Percentiles rank a stretch among this genome's conserved stretches.
Conservation (phyloP, 1,284 basidiomycete genomes). For the Irpex sp. region DNA sequence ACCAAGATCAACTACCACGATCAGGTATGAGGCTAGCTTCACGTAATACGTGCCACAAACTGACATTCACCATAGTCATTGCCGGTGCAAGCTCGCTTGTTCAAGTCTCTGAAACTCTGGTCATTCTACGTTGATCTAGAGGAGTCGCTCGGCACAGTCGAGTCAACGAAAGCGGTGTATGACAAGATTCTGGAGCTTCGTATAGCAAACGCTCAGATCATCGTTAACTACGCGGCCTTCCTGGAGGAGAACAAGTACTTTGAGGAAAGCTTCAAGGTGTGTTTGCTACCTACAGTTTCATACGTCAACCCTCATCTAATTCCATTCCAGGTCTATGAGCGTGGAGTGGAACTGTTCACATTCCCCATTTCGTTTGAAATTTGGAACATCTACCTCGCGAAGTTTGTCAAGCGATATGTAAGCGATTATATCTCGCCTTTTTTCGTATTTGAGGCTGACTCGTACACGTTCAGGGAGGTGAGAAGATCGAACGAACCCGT, state of each 20-base stretch:
- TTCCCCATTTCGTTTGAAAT: slow-evolving; percentile 98
- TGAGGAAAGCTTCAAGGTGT: slow-evolving; percentile 95
- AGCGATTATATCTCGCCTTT: slow-evolving; percentile 26
- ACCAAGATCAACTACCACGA: slow-evolving; percentile 93
- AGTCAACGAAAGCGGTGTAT: slow-evolving; percentile 89
- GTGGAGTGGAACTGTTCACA: slow-evolving; percentile 95
- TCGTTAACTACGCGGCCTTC: slow-evolving; percentile 96
- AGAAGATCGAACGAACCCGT: slow-evolving; percentile 90
- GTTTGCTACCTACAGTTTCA: slow-evolving; percentile 3
- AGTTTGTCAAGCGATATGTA: slow-evolving; percentile 96
- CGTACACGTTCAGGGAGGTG: slow-evolving; percentile 59
- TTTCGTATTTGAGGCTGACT: neutral
- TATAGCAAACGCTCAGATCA: slow-evolving; percentile 98
- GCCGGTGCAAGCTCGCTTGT: slow-evolving; percentile 83
- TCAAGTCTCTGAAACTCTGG: slow-evolving; percentile 99
- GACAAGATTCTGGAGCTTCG: slow-evolving; percentile 96
- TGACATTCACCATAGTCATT: slow-evolving; percentile 50
- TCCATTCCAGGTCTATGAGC: slow-evolving; percentile 76
- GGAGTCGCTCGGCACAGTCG: slow-evolving; percentile 92
- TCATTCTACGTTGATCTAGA: slow-evolving; percentile 98
- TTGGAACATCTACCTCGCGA: slow-evolving; percentile 98
- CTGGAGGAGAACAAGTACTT: slow-evolving; percentile 97
- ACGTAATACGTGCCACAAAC: neutral
- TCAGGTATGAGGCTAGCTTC: slow-evolving; percentile 57
- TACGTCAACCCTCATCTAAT: neutral